Percentiles rank a stretch among this genome's conserved stretches.
phyloP scores from a whole-genome alignment of 2,329 filamentous ascomycete species.

The Arachnomyces sp. region DNA sequence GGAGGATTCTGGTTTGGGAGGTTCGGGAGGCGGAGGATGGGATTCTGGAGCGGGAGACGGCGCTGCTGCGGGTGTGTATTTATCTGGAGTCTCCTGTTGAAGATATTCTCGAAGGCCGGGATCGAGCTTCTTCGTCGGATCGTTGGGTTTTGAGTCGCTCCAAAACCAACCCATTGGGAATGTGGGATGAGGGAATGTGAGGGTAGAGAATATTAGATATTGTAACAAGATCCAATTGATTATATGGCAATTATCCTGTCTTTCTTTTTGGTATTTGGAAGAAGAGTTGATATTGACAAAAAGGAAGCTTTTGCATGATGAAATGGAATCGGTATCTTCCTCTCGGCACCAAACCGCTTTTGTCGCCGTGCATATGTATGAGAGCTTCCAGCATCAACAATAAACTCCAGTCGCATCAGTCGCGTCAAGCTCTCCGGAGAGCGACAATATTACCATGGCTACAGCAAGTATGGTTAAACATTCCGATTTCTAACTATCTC shows the following conservation, averaged over 20 bases:
- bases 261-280: constrained; percentile 1
- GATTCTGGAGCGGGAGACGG: constrained; percentile 12
- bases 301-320: no score
- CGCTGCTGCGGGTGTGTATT: constrained; percentile 43
- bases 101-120: constrained; percentile 78
- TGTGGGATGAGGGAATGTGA: constrained; percentile 2
- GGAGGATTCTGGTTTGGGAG: neutral
- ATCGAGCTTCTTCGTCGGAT: constrained; percentile 69
- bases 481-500: neutral
- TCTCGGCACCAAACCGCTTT: constrained; percentile 18
- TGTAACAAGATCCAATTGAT: neutral
- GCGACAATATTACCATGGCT: constrained; percentile 9
- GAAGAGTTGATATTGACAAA: no score
- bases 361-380: constrained; percentile 2
- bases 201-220: neutral
- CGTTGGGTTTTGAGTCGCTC: constrained; percentile 44
- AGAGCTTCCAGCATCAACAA: constrained; percentile 13
- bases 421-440: constrained; percentile 24
- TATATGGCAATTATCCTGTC: no score
- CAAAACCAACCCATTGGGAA: constrained; percentile 58
- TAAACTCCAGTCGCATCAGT: constrained; percentile 15
- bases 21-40: constrained; percentile 13
- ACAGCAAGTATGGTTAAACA: neutral
- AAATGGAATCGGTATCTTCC: constrained; percentile 6
- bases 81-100: constrained; percentile 69